Evolutionary conservation across 176 grass and related monocot genomes (phyloP).

Genomic region (Avena atlantica): DNA sequence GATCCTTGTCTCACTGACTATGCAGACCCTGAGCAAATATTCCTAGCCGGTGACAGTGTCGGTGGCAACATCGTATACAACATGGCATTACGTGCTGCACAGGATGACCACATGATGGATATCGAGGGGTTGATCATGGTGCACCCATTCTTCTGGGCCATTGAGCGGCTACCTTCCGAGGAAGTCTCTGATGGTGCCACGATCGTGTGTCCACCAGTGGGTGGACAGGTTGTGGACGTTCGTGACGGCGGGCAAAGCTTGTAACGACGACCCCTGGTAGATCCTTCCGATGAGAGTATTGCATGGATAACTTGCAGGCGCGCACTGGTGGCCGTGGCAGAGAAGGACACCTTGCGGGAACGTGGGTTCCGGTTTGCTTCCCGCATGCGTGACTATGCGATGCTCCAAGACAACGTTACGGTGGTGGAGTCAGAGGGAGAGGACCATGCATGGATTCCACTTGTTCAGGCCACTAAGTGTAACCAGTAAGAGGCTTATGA

Average conservation of each 20-base stretch:
- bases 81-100: too few relatives aligned
- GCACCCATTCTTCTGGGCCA: not conserved
- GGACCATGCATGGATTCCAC: not conserved
- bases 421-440: not conserved
- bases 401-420: not conserved
- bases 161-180: not conserved
- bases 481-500: not conserved
- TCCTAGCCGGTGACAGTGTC: too few relatives aligned
- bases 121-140: not conserved
- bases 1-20: too few relatives aligned
- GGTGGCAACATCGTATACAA: too few relatives aligned
- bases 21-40: too few relatives aligned
- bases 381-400: not conserved
- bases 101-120: too few relatives aligned
- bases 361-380: not conserved
- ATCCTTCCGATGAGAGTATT: not conserved
- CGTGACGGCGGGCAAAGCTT: not conserved
- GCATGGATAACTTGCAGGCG: too few relatives aligned
- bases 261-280: not conserved
- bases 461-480: not conserved
- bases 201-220: not conserved
- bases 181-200: not conserved
- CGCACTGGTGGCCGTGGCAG: not conserved
- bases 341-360: not conserved
- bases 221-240: not conserved